Conservation (phyloP, 208 protist species). For the Leishmania arabica region DNA sequence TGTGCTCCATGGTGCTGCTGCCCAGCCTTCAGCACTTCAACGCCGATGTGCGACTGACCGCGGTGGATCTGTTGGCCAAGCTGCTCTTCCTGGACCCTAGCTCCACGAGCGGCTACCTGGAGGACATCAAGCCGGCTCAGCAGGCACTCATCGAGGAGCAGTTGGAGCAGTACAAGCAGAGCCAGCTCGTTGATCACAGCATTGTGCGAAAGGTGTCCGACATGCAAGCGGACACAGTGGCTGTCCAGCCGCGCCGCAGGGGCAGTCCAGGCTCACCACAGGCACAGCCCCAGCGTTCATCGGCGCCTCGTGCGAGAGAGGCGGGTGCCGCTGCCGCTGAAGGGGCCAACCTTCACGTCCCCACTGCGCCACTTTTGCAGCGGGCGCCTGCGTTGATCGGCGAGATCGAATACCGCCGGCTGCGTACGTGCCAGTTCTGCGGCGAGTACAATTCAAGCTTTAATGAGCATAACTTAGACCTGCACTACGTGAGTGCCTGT, state of each 20-base stretch:
- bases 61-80: conserved; percentile 73
- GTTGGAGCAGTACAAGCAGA: conserved; percentile 38
- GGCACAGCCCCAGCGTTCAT: conserved; percentile 2
- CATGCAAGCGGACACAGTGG: conserved; percentile 21
- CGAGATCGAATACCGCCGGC: conserved; percentile 32
- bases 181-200: conserved; percentile 3
- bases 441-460: conserved; percentile 73
- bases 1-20: conserved; percentile 65
- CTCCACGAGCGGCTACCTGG: conserved; percentile 31
- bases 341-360: not conserved
- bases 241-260: conserved; percentile 14
- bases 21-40: conserved; percentile 78
- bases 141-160: conserved; percentile 75
- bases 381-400: conserved; percentile 4
- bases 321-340: conserved; percentile 2
- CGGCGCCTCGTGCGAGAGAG: conserved; percentile 5
- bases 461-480: conserved; percentile 72
- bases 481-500: conserved; percentile 86
- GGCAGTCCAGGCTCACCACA: not conserved
- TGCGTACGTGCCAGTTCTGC: conserved; percentile 90
- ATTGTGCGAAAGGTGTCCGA: conserved; percentile 6
- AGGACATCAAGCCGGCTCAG: conserved; percentile 76
- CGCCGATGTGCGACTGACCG: conserved; percentile 75
- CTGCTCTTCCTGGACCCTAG: conserved; percentile 45
- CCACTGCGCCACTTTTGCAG: conserved; percentile 5